Percentiles rank a stretch among this genome's conserved stretches.
Evolutionary conservation across 2,329 filamentous ascomycete species (phyloP).

Genomic region (Diaporthe vaccinii): DNA sequence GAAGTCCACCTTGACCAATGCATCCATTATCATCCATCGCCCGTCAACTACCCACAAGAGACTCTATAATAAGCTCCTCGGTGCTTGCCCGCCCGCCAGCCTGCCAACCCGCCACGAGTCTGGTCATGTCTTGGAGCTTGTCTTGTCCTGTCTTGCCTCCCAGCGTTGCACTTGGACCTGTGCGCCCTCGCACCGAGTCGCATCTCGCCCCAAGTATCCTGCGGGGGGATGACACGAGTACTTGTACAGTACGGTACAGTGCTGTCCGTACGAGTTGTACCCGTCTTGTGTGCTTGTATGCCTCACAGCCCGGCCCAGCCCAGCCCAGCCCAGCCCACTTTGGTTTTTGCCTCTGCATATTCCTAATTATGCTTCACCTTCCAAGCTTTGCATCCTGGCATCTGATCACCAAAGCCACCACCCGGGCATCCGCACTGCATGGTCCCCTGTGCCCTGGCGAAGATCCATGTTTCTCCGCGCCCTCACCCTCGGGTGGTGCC

Average conservation of each 20-base stretch:
- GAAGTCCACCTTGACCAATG: background rate
- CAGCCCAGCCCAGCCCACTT: constrained; percentile 2
- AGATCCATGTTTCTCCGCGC: constrained; percentile 2
- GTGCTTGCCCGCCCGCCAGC: background rate
- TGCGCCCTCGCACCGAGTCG: constrained; percentile 14
- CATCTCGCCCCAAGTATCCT: background rate
- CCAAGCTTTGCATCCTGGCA: constrained; percentile 23
- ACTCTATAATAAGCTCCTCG: background rate
- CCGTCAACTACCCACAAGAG: background rate
- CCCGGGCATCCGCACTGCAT: background rate
- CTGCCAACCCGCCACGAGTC: background rate
- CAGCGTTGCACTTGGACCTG: constrained; percentile 4
- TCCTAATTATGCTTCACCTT: background rate
- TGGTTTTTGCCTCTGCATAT: background rate
- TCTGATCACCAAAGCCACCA: constrained; percentile 22
- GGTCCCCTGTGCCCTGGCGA: background rate
- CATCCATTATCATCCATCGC: background rate
- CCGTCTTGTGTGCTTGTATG: background rate
- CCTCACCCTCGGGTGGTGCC: constrained; percentile 17
- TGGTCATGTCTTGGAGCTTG: constrained; percentile 9
- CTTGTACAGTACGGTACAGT: background rate
- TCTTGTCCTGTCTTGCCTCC: background rate
- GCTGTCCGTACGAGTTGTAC: background rate
- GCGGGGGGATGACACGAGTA: background rate
- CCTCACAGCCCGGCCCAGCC: background rate